A percentile compares a stretch with the other conserved stretches of the same genome.
Evolutionary conservation across 2,329 filamentous ascomycete genomes (phyloP).

Genomic region (Arthrobotrys sinensis): DNA sequence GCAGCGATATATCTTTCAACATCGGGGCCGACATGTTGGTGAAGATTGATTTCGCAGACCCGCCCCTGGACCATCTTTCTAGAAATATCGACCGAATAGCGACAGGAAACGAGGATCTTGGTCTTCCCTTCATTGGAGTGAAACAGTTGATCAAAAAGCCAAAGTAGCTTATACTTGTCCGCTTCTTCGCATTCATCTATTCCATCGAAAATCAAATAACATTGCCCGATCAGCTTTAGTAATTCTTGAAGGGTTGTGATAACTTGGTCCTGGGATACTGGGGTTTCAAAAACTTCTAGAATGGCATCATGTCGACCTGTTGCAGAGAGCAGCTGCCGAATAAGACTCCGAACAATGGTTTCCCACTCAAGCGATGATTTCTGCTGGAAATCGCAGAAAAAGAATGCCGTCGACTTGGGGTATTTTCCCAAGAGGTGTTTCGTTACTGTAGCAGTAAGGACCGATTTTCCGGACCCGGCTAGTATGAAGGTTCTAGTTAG

Average conservation of each 20-base stretch:
- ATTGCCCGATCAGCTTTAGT: neutral
- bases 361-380: slow-evolving; percentile 13
- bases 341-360: slow-evolving; percentile 50
- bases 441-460: slow-evolving; percentile 42
- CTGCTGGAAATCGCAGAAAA: slow-evolving; percentile 59
- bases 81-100: slow-evolving; percentile 62
- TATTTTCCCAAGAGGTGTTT: neutral
- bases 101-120: slow-evolving; percentile 65
- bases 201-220: slow-evolving; percentile 58
- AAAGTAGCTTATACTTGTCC: slow-evolving; percentile 25
- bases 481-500: neutral
- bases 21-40: slow-evolving; percentile 2
- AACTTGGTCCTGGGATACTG: slow-evolving; percentile 21
- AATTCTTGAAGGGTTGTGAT: slow-evolving; percentile 12
- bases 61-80: neutral
- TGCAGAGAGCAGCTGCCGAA: slow-evolving; percentile 52
- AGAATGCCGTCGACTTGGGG: slow-evolving; percentile 45
- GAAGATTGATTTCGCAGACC: neutral
- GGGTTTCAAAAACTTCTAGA: slow-evolving; percentile 19
- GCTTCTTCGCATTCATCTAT: slow-evolving; percentile 60
- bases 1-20: slow-evolving; percentile 13
- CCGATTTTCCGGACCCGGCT: slow-evolving; percentile 61
- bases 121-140: neutral
- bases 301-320: neutral
- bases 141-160: neutral